A percentile compares a stretch with the other conserved stretches of the same genome.
Evolutionary conservation across 768 basidiomycete species (phyloP).

Genomic region (Lentinula guzmanii): DNA sequence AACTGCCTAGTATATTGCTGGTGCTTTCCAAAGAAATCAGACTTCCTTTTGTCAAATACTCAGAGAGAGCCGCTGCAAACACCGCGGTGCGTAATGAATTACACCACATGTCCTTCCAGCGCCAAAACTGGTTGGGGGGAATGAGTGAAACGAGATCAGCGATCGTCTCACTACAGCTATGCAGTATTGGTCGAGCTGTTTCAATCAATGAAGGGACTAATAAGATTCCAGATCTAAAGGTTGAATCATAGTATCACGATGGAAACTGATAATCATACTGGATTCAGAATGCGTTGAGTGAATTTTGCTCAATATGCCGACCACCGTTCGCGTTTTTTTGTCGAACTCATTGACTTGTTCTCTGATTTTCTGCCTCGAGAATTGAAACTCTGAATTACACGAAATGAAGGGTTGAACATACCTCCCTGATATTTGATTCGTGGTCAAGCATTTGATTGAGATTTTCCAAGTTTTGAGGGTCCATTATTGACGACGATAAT

Average conservation of each 20-base stretch:
- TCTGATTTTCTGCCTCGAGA: slow-evolving; percentile 60
- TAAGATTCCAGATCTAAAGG: slow-evolving; percentile 18
- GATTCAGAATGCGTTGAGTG: slow-evolving; percentile 58
- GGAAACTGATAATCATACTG: slow-evolving; percentile 7
- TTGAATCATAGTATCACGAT: background rate
- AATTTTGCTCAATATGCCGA: slow-evolving; percentile 73
- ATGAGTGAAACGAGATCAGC: slow-evolving; percentile 50
- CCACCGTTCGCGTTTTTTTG: slow-evolving; percentile 65
- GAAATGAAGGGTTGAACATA: slow-evolving; percentile 21
- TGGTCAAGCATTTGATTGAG: slow-evolving; percentile 57
- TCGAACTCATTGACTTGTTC: slow-evolving; percentile 71
- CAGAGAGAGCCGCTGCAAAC: slow-evolving; percentile 58
- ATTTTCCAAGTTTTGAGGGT: slow-evolving; percentile 44
- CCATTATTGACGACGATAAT: slow-evolving; percentile 36
- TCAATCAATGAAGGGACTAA: slow-evolving; percentile 59
- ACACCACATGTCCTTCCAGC: slow-evolving; percentile 82
- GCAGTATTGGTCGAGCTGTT: slow-evolving; percentile 48
- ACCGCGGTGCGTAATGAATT: slow-evolving; percentile 62
- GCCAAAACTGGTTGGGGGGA: slow-evolving; percentile 73
- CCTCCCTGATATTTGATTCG: slow-evolving; percentile 64
- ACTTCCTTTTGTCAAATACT: slow-evolving; percentile 54
- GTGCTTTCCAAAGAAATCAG: slow-evolving; percentile 53
- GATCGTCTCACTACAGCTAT: slow-evolving; percentile 45
- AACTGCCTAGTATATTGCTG: slow-evolving; percentile 60
- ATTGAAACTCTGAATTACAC: slow-evolving; percentile 4